Evolutionary conservation across 352 stramenopile genomes (phyloP).

Genomic region (Peronospora destructor): DNA sequence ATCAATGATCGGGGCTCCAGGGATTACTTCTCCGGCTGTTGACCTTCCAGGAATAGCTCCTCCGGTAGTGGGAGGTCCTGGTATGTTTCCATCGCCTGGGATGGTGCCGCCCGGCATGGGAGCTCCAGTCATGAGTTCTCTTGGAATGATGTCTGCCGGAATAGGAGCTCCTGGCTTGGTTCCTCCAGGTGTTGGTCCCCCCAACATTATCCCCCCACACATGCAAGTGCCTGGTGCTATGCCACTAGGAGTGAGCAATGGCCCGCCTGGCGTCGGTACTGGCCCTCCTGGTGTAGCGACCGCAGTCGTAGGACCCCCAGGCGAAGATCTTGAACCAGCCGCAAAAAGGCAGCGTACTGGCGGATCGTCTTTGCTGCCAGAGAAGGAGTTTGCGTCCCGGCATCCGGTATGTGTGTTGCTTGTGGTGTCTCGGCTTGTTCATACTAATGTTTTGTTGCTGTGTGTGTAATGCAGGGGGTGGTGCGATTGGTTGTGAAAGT

Average conservation of each 20-base stretch:
- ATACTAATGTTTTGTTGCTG: slow-evolving; percentile 6
- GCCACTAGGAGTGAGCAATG: slow-evolving; percentile 19
- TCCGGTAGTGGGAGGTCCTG: slow-evolving; percentile 4
- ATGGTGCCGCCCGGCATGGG: slow-evolving; percentile 20
- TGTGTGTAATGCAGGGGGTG: slow-evolving; percentile 33
- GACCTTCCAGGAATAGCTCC: background rate
- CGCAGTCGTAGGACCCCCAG: slow-evolving; percentile 16
- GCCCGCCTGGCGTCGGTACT: slow-evolving; percentile 28
- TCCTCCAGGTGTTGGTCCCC: slow-evolving; percentile 5
- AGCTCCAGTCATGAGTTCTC: slow-evolving; percentile 21
- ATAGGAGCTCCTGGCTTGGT: slow-evolving; percentile 27
- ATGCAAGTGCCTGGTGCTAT: slow-evolving; percentile 20
- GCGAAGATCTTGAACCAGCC: slow-evolving; percentile 42
- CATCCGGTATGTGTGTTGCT: slow-evolving; percentile 51
- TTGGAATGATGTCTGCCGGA: slow-evolving; percentile 21
- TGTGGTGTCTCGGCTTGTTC: slow-evolving; percentile 4
- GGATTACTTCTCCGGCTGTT: background rate
- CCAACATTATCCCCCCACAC: slow-evolving; percentile 17
- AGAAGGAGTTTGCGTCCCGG: slow-evolving; percentile 67
- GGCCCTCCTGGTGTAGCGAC: slow-evolving; percentile 27
- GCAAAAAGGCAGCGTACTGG: slow-evolving; percentile 71
- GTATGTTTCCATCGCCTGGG: slow-evolving; percentile 15
- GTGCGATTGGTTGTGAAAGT: slow-evolving; percentile 72
- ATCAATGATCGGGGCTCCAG: slow-evolving; percentile 14
- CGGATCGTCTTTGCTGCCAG: slow-evolving; percentile 51